Percentiles rank a stretch among this genome's conserved stretches.
Conservation (phyloP, 495 filamentous ascomycete genomes). For the Penicillium soppii region DNA sequence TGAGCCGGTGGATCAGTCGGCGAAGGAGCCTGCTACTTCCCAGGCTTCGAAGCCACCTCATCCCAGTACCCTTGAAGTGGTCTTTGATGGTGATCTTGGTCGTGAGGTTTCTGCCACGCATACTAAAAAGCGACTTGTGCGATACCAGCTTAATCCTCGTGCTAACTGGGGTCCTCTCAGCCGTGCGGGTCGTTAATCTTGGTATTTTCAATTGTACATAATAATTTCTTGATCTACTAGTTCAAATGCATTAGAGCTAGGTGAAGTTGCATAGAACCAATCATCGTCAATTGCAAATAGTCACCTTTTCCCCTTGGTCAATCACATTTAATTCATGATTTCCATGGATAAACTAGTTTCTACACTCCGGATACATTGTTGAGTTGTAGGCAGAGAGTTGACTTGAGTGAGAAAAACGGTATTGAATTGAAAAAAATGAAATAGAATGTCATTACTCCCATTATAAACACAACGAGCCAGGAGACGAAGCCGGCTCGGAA, state of each 20-base stretch:
- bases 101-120: slow-evolving; percentile 50
- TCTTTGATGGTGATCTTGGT: slow-evolving; percentile 81
- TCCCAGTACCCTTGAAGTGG: slow-evolving; percentile 55
- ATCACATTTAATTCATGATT: no score
- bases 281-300: neutral
- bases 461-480: slow-evolving; percentile 33
- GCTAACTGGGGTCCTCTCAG: slow-evolving; percentile 93
- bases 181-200: slow-evolving; percentile 48
- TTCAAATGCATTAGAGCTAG: neutral
- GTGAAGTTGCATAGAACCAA: neutral
- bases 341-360: no score
- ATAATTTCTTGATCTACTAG: neutral
- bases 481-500: slow-evolving; percentile 28
- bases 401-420: no score
- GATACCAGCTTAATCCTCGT: slow-evolving; percentile 85
- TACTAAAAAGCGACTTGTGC: slow-evolving; percentile 58
- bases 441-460: slow-evolving; percentile 31
- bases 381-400: no score
- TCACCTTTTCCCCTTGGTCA: neutral
- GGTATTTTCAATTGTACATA: neutral
- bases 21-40: slow-evolving; percentile 11
- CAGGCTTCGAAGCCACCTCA: slow-evolving; percentile 9
- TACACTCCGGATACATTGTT: no score
- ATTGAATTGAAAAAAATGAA: neutral
- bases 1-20: slow-evolving; percentile 14